These are phyloP conservation scores for Citeromyces matritensis DNA, from an alignment of 805 yeast species.

Conservation along the genomic window DNA sequence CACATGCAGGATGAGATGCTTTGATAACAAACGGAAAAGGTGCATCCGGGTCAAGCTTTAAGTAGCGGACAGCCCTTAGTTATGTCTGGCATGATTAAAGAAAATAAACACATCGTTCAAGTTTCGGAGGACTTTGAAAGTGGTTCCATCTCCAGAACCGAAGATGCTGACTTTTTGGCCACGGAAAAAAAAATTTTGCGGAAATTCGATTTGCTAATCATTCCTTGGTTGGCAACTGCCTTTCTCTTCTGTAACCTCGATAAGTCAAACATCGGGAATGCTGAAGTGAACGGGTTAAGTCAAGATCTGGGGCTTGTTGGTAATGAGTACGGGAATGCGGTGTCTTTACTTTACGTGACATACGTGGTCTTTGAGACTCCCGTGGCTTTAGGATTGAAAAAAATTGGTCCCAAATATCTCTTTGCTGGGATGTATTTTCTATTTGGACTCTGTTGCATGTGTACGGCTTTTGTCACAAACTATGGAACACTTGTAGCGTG, in stretches of 20 bases:
- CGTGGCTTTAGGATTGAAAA: constrained; percentile 16
- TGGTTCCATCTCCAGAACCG: background rate
- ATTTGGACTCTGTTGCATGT: constrained; percentile 22
- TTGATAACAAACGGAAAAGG: no score
- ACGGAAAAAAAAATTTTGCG: background rate
- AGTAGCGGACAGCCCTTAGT: no score
- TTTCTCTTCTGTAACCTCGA: constrained; percentile 19
- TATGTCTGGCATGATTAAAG: no score
- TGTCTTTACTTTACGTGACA: constrained; percentile 22
- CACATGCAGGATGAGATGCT: no score
- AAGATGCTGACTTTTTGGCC: background rate
- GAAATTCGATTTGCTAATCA: background rate
- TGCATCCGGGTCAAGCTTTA: no score
- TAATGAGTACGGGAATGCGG: constrained; percentile 22
- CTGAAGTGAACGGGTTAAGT: constrained; percentile 32
- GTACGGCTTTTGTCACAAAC: constrained; percentile 17
- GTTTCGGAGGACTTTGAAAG: no score
- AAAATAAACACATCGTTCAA: no score
- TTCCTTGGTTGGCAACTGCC: constrained; percentile 6
- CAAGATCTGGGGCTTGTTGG: constrained; percentile 23
- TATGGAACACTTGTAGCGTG: constrained; percentile 11
- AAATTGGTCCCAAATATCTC: constrained; percentile 20
- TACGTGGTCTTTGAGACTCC: constrained; percentile 25
- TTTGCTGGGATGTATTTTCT: constrained; percentile 16
- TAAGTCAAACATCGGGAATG: constrained; percentile 38